Conservation (phyloP, 192 early-diverging fungal species). For the Dimargaris xerosporica region DNA sequence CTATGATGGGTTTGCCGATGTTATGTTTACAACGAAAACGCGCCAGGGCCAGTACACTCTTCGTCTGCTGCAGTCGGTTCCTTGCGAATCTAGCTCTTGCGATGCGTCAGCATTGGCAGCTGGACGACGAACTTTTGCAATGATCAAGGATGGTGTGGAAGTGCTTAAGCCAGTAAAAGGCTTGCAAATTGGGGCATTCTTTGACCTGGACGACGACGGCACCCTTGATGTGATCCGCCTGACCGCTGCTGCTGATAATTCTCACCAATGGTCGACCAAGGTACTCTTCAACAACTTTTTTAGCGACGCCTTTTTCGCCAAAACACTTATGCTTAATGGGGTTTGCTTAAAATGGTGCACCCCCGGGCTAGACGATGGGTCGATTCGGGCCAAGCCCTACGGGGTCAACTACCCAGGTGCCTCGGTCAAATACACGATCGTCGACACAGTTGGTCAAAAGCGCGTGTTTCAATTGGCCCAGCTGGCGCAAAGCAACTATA, state of each 20-base stretch:
- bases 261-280: constrained; percentile 26
- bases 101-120: constrained; percentile 23
- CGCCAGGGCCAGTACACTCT: constrained; percentile 25
- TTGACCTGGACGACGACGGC: constrained; percentile 87
- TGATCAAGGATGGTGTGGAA: constrained; percentile 48
- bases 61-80: constrained; percentile 52
- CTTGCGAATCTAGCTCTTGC: constrained; percentile 37
- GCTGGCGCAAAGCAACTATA: constrained; percentile 63
- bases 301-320: constrained; percentile 90
- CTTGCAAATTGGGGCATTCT: constrained; percentile 52
- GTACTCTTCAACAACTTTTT: constrained; percentile 79
- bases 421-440: constrained; percentile 73
- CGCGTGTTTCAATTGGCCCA: constrained; percentile 68
- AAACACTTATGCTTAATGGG: constrained; percentile 52
- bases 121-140: constrained; percentile 40
- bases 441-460: constrained; percentile 60
- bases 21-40: constrained; percentile 49
- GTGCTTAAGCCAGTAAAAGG: constrained; percentile 31
- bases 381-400: constrained; percentile 39
- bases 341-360: constrained; percentile 42
- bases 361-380: constrained; percentile 17
- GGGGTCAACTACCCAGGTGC: constrained; percentile 73
- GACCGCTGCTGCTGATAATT: constrained; percentile 16
- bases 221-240: constrained; percentile 60
- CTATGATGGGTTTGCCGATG: constrained; percentile 82